Evolutionary conservation across 768 basidiomycete species (phyloP).

Genomic region (Sporobolomyces phaffii): DNA sequence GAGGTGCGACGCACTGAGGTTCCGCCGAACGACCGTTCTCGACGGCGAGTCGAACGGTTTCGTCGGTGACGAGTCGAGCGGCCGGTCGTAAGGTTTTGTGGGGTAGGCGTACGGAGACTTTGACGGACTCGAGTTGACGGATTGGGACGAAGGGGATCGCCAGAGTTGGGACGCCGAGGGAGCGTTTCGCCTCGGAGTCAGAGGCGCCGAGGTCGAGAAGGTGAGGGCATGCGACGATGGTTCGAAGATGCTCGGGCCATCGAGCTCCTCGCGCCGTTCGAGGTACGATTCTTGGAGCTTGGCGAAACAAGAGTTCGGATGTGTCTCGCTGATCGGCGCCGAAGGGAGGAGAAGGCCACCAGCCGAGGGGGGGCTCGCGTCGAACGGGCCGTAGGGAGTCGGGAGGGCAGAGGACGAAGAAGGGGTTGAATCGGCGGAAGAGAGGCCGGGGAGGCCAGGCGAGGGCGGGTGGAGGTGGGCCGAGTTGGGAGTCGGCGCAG

Average conservation of each 20-base stretch:
- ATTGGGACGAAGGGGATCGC: constrained; percentile 19
- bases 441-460: constrained; percentile 12
- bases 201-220: neutral
- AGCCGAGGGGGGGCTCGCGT: neutral
- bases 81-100: constrained; percentile 14
- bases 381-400: constrained; percentile 11
- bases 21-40: neutral
- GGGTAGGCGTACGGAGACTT: constrained; percentile 22
- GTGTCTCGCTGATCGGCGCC: neutral
- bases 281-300: constrained; percentile 22
- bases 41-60: constrained; percentile 1
- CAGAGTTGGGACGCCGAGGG: constrained; percentile 17
- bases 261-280: neutral
- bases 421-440: constrained; percentile 15
- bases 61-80: neutral
- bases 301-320: neutral
- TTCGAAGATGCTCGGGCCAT: neutral
- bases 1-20: neutral
- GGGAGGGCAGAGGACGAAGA: constrained; percentile 18
- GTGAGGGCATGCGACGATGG: neutral
- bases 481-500: too few relatives aligned
- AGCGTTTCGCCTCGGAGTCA: neutral
- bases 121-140: neutral
- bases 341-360: neutral
- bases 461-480: neutral